Evolutionary conservation across 208 protist species (phyloP).

Genomic region (Trypanosoma brucei): DNA sequence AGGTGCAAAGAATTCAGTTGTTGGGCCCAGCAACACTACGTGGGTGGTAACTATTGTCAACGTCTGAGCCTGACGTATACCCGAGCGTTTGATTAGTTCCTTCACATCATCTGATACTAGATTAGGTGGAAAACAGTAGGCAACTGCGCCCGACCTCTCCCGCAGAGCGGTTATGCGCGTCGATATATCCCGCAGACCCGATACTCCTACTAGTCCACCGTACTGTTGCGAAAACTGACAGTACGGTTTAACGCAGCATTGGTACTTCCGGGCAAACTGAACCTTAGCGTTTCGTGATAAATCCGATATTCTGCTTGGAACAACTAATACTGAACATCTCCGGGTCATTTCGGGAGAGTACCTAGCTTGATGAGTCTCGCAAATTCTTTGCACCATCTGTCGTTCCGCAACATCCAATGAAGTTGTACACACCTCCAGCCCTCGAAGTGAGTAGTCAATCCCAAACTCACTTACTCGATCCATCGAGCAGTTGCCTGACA

Average conservation of each 20-base stretch:
- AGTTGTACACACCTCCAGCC: slow-evolving; percentile 46
- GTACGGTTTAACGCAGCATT: slow-evolving; percentile 8
- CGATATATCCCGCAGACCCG: background rate
- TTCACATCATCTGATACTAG: slow-evolving; percentile 9
- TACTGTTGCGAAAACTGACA: slow-evolving; percentile 13
- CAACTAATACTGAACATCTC: slow-evolving; percentile 37
- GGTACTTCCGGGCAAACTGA: slow-evolving; percentile 16
- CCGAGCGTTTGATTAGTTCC: slow-evolving; percentile 1
- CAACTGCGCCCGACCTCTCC: background rate
- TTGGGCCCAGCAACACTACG: slow-evolving; percentile 24
- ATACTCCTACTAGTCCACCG: background rate
- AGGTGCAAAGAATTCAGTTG: slow-evolving; percentile 30
- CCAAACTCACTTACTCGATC: slow-evolving; percentile 27
- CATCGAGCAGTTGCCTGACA: slow-evolving; percentile 34
- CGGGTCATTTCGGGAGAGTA: slow-evolving; percentile 37
- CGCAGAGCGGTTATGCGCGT: background rate
- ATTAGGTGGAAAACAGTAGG: slow-evolving; percentile 17
- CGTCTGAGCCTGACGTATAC: background rate
- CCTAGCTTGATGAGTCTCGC: slow-evolving; percentile 17
- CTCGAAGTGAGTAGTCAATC: slow-evolving; percentile 25
- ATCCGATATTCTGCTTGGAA: slow-evolving; percentile 11
- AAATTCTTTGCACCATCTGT: slow-evolving; percentile 25
- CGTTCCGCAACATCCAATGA: slow-evolving; percentile 27
- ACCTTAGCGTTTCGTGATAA: slow-evolving; percentile 8
- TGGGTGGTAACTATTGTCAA: slow-evolving; percentile 41